phyloP scores from a whole-genome alignment of 129 eudicot species.

The carrot (Daucus carota) region DH1_v3.0 NC_030382.2:47004001-47004500 shows the following conservation, averaged over 20 bases:
- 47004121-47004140: neutral
- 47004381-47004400: neutral
- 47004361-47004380: neutral
- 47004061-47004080: too few species aligned
- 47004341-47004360: neutral
- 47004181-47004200: neutral
- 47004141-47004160: neutral
- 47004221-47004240: constrained; percentile 62
- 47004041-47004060: neutral
- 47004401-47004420: neutral
- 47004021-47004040: constrained; percentile 5
- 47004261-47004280: constrained; percentile 88
- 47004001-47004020: neutral
- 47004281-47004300: constrained; percentile 70
- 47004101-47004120: neutral
- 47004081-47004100: neutral
- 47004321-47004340: neutral
- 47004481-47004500: neutral
- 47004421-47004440: neutral
- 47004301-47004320: constrained; percentile 54
- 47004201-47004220: constrained; percentile 25
- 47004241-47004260: constrained; percentile 86
- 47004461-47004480: neutral
- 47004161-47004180: neutral
- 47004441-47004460: neutral